Base-by-base conservation (phyloP, 2,329 filamentous ascomycete species). In the Ophioceras dolichostomum region DNA sequence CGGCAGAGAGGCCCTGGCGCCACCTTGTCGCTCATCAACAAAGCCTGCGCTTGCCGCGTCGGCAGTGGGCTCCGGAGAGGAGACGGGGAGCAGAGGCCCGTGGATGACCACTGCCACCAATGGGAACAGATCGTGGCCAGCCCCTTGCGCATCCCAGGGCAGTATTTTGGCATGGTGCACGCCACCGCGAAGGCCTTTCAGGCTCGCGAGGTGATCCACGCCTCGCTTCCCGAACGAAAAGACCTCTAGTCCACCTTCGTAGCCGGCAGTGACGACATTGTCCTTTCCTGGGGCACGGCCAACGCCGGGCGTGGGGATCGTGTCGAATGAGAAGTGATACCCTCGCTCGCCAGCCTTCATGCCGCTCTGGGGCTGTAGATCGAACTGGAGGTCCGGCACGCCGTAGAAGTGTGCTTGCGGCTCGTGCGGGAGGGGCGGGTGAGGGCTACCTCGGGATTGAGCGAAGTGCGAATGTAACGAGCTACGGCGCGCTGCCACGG, bases 121-220 rank as follows among this genome's bases (percentile, higher is more conserved):
- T 6, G 88, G 86, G 41, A 79, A 76, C 14, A 73, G 59, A 12
- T 67, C 61, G 8, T 24, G 68, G 2, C 32, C 62, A 38, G 79
- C 72, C 36, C 62, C 61, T 7, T 62, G 56, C 19, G 69, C 58
- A 14, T 67, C 73, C 71, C 80, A 85, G 1, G 83, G 79, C 34
- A 95, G 58, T 18, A 95, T 76, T 57, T 89, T 94, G 38, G 88
- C 88, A 45, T 82, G 73, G 44, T 86, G 66, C 1, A 95, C 83
- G 17, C 78, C 78, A 29, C 89, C 89, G 48, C 79, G 75, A 20
- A 95, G 64, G 4, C 84, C 85, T 50, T 81, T 79, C 34, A 95
- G 61, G 39, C 75, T 75, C 16, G 79, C 79, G 21, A 86, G 61
- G 17, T 74, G 68, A 39, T 85, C 80, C 38, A 85, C 57, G 34